These are phyloP conservation scores for Bidens hawaiensis DNA, from an alignment of 140 eudicot genomes.

Conservation along the genomic window DNA sequence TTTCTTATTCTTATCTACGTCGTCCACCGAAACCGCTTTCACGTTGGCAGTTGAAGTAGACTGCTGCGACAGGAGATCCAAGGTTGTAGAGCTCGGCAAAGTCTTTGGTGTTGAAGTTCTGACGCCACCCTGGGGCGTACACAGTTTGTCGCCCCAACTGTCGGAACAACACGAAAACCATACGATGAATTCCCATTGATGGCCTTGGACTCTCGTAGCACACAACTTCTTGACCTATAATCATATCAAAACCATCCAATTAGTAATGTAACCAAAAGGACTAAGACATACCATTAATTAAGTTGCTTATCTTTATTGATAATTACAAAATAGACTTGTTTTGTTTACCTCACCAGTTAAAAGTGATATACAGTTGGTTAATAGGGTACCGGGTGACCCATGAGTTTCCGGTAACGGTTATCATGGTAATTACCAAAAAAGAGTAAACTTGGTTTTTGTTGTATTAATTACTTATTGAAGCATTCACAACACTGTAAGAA, in stretches of 20 bases:
- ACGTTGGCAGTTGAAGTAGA: conserved; percentile 73
- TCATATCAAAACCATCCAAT: neutral
- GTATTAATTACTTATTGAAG: too few relatives aligned
- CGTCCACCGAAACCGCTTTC: conserved; percentile 81
- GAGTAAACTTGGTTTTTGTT: too few relatives aligned
- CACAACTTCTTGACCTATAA: conserved; percentile 62
- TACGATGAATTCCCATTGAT: conserved; percentile 74
- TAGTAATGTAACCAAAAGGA: neutral
- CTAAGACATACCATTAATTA: too few relatives aligned
- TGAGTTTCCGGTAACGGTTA: too few relatives aligned
- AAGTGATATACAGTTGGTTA: too few relatives aligned
- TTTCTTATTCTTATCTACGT: conserved; percentile 25
- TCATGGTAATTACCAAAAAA: too few relatives aligned
- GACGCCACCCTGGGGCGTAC: conserved; percentile 85
- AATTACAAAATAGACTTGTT: too few relatives aligned
- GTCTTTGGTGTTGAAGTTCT: conserved; percentile 66
- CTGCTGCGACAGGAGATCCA: conserved; percentile 74
- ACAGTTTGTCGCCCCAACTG: conserved; percentile 77
- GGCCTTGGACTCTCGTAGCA: conserved; percentile 84
- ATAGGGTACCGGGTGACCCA: too few relatives aligned
- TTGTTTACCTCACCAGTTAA: too few relatives aligned
- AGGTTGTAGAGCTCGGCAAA: conserved; percentile 81
- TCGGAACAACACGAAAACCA: conserved; percentile 57
- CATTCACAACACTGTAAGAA: too few relatives aligned
- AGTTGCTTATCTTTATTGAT: too few relatives aligned